Percentiles rank a stretch among this genome's conserved stretches.
Conservation (phyloP, 179 eudicot species). For the Spergularia azorica region DNA sequence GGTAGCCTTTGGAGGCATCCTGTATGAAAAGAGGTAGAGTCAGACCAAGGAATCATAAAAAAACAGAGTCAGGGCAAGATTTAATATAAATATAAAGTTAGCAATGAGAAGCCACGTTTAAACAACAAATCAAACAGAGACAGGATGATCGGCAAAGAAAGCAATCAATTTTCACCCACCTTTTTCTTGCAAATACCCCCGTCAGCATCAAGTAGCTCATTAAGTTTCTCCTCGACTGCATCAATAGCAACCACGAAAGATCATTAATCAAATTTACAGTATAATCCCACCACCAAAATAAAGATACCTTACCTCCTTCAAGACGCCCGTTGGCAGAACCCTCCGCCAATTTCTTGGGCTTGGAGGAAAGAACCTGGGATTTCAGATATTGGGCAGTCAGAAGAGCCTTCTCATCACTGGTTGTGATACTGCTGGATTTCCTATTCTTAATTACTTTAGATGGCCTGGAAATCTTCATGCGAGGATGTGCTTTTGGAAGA, state of each 20-base stretch:
- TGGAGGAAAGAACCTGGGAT: constrained; percentile 39
- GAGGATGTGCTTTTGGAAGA: constrained; percentile 36
- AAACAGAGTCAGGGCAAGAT: not conserved
- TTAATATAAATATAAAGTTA: not conserved
- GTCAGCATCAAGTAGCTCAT: constrained; percentile 75
- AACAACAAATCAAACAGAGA: not conserved
- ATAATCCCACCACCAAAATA: not conserved
- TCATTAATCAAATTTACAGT: not conserved
- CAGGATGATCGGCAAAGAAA: constrained; percentile 8
- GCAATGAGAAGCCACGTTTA: not conserved
- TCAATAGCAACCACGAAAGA: constrained; percentile 13
- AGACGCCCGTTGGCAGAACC: constrained; percentile 51
- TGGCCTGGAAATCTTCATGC: constrained; percentile 45
- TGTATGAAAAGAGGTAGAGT: constrained; percentile 27
- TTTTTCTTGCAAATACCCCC: constrained; percentile 95
- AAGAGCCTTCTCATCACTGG: constrained; percentile 36
- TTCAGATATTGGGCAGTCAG: constrained; percentile 34
- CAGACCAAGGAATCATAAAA: constrained; percentile 1
- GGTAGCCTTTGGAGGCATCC: constrained; percentile 95
- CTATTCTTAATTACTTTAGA: constrained; percentile 59
- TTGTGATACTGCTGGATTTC: constrained; percentile 34
- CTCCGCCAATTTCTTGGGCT: constrained; percentile 55
- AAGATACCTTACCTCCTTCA: constrained; percentile 65
- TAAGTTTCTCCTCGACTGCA: constrained; percentile 91
- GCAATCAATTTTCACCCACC: constrained; percentile 40